Evolutionary conservation across 495 filamentous ascomycete genomes (phyloP).

Genomic region (Daldinia concentrica): DNA sequence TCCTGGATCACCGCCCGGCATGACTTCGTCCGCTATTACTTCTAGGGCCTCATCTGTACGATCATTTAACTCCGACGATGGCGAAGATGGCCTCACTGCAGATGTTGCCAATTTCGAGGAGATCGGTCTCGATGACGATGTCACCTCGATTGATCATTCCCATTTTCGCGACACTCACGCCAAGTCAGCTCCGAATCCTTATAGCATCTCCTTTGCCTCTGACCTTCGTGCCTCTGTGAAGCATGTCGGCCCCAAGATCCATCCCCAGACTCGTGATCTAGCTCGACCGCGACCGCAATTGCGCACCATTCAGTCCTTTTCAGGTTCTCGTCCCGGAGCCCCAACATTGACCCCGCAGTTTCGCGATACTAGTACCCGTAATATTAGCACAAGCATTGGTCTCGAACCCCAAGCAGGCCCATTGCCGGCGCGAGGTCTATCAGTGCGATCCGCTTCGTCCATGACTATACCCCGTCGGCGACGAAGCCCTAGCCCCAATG

Average conservation of each 20-base stretch:
- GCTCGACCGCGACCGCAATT: conserved; percentile 34
- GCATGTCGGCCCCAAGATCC: conserved; percentile 44
- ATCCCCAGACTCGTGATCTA: conserved; percentile 41
- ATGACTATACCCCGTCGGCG: conserved; percentile 39
- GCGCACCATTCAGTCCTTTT: conserved; percentile 33
- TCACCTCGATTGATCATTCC: conserved; percentile 46
- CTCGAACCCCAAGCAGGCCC: conserved; percentile 47
- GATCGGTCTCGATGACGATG: conserved; percentile 83
- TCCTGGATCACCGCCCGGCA: conserved; percentile 83
- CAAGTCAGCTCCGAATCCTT: conserved; percentile 55
- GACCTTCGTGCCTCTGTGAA: conserved; percentile 54
- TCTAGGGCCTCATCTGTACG: conserved; percentile 91
- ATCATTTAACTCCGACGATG: conserved; percentile 72
- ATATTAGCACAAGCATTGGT: conserved; percentile 35
- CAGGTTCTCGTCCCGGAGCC: conserved; percentile 29
- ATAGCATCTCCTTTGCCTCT: conserved; percentile 53
- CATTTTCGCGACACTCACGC: conserved; percentile 56
- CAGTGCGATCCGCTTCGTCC: conserved; percentile 48
- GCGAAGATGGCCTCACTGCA: conserved; percentile 67
- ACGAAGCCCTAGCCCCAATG: conserved; percentile 54
- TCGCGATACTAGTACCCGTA: conserved; percentile 42
- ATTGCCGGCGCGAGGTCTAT: conserved; percentile 49
- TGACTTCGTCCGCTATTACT: conserved; percentile 80
- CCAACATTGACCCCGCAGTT: conserved; percentile 39
- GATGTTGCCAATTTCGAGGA: conserved; percentile 91